Base-by-base conservation (phyloP, 208 protist genomes). In the Trypanosoma congolense region DNA sequence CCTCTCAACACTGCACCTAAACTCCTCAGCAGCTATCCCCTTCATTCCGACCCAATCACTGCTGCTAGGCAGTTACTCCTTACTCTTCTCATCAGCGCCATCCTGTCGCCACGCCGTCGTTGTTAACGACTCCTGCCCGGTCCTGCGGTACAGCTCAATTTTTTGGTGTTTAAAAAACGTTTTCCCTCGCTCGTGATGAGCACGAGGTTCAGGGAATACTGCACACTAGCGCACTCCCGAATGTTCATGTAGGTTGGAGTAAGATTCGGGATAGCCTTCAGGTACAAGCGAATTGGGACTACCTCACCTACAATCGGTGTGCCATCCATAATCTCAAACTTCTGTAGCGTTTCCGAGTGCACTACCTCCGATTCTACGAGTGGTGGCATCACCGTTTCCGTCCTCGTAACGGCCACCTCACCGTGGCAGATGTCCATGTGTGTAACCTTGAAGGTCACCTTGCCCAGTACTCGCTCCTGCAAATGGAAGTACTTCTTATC, bases 291-390 rank as follows among this genome's bases (percentile, higher is more conserved):
- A 41, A 96, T 91, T 5, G 90, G 90, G n/a, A 96, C 71, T 18
- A 95, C 81, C 56, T 96, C 90, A 2, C 88, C 87, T 10, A 83
- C 75, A 56, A 94, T 87, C 21, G 90, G 90, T 0, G 77, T 83
- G 36, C 90, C 90, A 56, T 96, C 90, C 86, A 96, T 95, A 24
- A 96, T 77, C 56, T 96, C 90, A 61, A 90, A 93, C 58, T 83
- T 88, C 61, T 89, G 81, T 53, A 96, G 62, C 28, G 78, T 88
- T 56, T 96, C 86, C 18, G 66, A 65, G 30, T 93, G 72, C 62
- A 77, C 59, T 22, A 56, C 33, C 19, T 89, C 73, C n/a, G 65
- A 56, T 9, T 25, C 21, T 30, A 36, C 33, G 24, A 75, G 72
- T 9, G 51, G 26, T 33, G 60, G 57, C 8, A 44, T 49, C 42